Percentiles rank a stretch among this genome's conserved stretches.
Evolutionary conservation across 345 rosid genomes (phyloP).

Genomic region (Brassica carinata): DNA sequence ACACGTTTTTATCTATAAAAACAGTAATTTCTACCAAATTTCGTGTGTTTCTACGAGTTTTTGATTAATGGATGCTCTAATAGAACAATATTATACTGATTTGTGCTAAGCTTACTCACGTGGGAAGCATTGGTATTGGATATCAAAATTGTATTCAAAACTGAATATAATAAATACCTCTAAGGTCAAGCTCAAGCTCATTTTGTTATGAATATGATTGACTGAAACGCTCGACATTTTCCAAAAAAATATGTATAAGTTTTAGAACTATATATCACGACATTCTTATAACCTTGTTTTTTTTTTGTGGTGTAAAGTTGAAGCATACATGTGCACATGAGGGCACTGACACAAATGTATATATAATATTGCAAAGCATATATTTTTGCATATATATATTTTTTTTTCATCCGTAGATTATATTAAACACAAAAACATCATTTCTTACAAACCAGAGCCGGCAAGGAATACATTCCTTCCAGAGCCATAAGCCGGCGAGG

Average conservation of each 20-base stretch:
- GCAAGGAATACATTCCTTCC: too few relatives aligned
- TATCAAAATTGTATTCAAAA: slow-evolving; percentile 12
- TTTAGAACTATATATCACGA: background rate
- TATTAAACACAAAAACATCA: too few relatives aligned
- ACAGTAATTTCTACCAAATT: background rate
- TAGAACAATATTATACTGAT: background rate
- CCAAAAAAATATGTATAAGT: background rate
- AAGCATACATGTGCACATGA: slow-evolving; percentile 27
- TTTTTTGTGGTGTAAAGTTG: too few relatives aligned
- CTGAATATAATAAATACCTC: background rate
- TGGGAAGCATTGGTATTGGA: background rate
- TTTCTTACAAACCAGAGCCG: too few relatives aligned
- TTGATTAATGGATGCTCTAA: background rate
- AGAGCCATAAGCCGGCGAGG: too few relatives aligned
- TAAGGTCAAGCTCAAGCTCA: background rate
- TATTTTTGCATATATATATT: too few relatives aligned
- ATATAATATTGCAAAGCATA: background rate
- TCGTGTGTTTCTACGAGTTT: background rate
- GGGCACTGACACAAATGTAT: slow-evolving; percentile 26
- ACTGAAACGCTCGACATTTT: background rate
- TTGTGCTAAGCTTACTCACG: background rate
- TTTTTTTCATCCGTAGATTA: too few relatives aligned
- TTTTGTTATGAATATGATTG: background rate
- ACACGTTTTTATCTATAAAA: background rate
- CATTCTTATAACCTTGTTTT: background rate